Conservation (phyloP, 2,329 filamentous ascomycete species). For the Beauveria asiatica region DNA sequence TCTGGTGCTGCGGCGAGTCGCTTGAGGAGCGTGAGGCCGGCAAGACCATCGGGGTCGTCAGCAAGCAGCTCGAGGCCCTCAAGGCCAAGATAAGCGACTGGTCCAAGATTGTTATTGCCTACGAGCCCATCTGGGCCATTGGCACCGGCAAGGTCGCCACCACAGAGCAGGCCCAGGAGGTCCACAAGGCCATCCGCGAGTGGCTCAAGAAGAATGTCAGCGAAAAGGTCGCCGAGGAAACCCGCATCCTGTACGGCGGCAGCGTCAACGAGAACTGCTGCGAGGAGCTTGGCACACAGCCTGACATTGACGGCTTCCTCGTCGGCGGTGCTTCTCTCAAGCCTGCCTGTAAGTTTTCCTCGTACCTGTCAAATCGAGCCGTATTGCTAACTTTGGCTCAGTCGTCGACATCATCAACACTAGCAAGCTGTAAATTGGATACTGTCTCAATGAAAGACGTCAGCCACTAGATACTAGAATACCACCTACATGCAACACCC, state of each 20-base stretch:
- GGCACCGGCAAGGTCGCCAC: conserved; percentile 91
- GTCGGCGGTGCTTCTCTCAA: conserved; percentile 95
- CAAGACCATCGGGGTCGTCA: conserved; percentile 81
- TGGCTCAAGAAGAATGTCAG: conserved; percentile 77
- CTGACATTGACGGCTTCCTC: conserved; percentile 96
- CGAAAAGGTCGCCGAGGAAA: conserved; percentile 70
- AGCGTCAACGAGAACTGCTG: conserved; percentile 98
- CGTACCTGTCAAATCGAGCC: neutral
- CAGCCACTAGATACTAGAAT: conserved; percentile 12
- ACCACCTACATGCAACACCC: conserved; percentile 6
- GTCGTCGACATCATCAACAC: conserved; percentile 54
- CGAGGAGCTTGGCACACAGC: conserved; percentile 80
- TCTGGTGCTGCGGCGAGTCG: conserved; percentile 95
- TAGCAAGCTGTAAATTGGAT: conserved; percentile 32
- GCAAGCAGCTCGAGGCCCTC: conserved; percentile 75
- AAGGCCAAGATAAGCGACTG: conserved; percentile 73
- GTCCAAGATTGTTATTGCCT: conserved; percentile 91
- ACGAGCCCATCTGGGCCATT: conserved; percentile 96
- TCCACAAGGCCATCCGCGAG: conserved; percentile 81
- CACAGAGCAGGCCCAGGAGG: conserved; percentile 85
- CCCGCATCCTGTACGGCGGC: conserved; percentile 92
- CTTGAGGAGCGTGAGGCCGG: conserved; percentile 82
- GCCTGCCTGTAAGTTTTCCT: conserved; percentile 67
- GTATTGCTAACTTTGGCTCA: conserved; percentile 20
- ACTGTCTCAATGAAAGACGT: neutral